phyloP scores from a whole-genome alignment of 2,329 filamentous ascomycete species.

The Diaporthe citriasiana region DNA sequence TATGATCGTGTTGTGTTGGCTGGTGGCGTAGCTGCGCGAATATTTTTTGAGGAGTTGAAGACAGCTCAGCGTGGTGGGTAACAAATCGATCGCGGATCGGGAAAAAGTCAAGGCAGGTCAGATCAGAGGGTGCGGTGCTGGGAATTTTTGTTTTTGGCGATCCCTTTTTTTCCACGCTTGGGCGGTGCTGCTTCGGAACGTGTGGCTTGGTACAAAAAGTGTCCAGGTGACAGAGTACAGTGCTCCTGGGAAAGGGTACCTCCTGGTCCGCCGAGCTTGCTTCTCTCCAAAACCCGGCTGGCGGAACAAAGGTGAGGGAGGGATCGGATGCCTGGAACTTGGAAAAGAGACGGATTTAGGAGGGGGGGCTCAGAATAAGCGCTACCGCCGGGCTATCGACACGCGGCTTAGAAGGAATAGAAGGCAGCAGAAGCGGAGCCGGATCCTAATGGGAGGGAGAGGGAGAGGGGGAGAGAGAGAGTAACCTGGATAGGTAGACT shows the following conservation, averaged over 20 bases:
- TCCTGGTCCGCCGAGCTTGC: constrained; percentile 28
- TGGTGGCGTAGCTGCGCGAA: constrained; percentile 9
- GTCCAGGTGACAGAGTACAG: constrained; percentile 34
- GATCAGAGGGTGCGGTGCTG: constrained; percentile 17
- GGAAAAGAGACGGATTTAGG: constrained; percentile 22
- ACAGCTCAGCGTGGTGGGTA: constrained; percentile 30
- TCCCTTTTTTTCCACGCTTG: constrained; percentile 19
- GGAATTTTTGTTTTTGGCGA: constrained; percentile 38
- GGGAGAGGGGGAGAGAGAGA: neutral
- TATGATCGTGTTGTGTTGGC: constrained; percentile 16
- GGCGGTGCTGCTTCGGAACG: constrained; percentile 32
- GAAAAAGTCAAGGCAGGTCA: constrained; percentile 21
- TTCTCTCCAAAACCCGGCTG: constrained; percentile 15
- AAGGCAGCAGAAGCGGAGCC: constrained; percentile 31
- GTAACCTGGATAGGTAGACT: constrained; percentile 7
- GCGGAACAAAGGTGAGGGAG: constrained; percentile 28
- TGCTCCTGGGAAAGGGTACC: constrained; percentile 20
- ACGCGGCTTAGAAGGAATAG: constrained; percentile 20
- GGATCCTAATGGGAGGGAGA: constrained; percentile 7
- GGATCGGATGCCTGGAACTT: constrained; percentile 9
- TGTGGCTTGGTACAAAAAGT: constrained; percentile 36
- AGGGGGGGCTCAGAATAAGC: constrained; percentile 36
- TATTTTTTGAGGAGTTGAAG: constrained; percentile 24
- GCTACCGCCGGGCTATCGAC: constrained; percentile 35
- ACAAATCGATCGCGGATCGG: constrained; percentile 22